These are phyloP conservation scores for Lagenaria siceraria DNA, from an alignment of 306 rosid species.

Conservation along the genomic window DNA sequence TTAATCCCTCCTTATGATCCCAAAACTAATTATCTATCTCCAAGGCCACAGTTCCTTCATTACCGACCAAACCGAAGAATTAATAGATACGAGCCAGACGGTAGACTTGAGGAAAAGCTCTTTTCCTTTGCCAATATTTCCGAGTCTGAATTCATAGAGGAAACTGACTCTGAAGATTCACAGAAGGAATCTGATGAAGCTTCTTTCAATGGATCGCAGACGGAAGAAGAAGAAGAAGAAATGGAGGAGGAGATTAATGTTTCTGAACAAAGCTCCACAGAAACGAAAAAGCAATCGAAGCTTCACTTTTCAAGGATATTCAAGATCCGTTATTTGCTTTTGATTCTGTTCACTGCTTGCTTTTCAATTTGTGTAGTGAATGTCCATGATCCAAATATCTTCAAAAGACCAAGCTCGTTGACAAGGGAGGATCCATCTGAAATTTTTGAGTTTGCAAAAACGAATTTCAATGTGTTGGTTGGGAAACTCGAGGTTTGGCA, in stretches of 20 bases:
- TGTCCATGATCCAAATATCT: slow-evolving; percentile 16
- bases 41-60: slow-evolving; percentile 80
- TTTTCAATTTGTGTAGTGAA: slow-evolving; percentile 23
- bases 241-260: slow-evolving; percentile 4
- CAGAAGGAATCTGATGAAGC: slow-evolving; percentile 41
- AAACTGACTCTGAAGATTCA: slow-evolving; percentile 34
- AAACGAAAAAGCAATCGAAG: slow-evolving; percentile 18
- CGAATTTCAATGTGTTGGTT: slow-evolving; percentile 25
- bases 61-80: slow-evolving; percentile 55
- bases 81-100: slow-evolving; percentile 23
- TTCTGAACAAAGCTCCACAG: slow-evolving; percentile 23
- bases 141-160: slow-evolving; percentile 46
- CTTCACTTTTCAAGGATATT: slow-evolving; percentile 18
- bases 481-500: slow-evolving; percentile 19
- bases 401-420: slow-evolving; percentile 17
- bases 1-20: slow-evolving; percentile 59
- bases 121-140: slow-evolving; percentile 37
- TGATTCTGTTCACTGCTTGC: slow-evolving; percentile 30
- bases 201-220: slow-evolving; percentile 27
- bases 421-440: slow-evolving; percentile 17
- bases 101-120: slow-evolving; percentile 30
- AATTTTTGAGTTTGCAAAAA: slow-evolving; percentile 24
- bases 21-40: slow-evolving; percentile 65
- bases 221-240: slow-evolving; percentile 12
- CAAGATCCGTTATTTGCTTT: slow-evolving; percentile 28